Evolutionary conservation across 345 rosid species (phyloP).

Genomic region (Adansonia digitata): DNA sequence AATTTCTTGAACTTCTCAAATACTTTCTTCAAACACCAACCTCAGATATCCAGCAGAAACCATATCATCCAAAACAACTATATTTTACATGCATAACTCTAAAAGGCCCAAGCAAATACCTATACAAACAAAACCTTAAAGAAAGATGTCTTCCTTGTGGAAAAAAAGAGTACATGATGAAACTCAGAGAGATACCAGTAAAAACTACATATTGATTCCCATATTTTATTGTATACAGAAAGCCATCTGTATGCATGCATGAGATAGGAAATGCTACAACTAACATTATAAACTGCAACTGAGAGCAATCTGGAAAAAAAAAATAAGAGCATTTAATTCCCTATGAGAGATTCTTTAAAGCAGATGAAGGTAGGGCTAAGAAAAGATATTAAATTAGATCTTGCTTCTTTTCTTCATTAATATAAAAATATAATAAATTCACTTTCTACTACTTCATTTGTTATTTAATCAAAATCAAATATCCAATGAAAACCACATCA

Average conservation of each 20-base stretch:
- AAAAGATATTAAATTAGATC: neutral
- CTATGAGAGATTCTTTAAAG: neutral
- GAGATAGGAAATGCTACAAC: neutral
- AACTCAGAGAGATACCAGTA: neutral
- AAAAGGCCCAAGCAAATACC: neutral
- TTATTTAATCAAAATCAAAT: neutral
- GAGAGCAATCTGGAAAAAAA: neutral
- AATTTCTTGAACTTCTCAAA: conserved; percentile 8
- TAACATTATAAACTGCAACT: neutral
- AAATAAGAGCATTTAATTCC: neutral
- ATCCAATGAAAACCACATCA: neutral
- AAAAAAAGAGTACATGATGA: neutral
- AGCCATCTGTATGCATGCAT: neutral
- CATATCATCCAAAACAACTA: neutral
- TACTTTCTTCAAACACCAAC: neutral
- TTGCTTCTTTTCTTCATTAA: neutral
- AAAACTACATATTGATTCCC: neutral
- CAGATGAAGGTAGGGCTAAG: neutral
- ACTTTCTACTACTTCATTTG: neutral
- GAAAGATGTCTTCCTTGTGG: neutral
- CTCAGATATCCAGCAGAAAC: neutral
- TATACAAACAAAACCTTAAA: neutral
- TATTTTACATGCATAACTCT: neutral
- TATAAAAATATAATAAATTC: neutral
- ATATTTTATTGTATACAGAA: neutral